Conservation (phyloP, 257 asterid genomes). For the Jaltomata sinuosa region DNA sequence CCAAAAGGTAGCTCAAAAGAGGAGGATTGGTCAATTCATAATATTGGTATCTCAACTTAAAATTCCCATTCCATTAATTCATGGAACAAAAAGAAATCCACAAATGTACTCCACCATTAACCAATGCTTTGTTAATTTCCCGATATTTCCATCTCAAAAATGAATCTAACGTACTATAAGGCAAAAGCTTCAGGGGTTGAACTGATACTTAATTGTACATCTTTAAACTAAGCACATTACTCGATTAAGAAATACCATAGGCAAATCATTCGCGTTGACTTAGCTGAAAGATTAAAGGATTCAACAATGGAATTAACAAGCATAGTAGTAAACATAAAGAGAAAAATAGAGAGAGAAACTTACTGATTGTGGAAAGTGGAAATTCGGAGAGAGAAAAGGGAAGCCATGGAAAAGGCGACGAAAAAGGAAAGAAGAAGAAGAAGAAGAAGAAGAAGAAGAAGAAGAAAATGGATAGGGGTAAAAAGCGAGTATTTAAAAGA, state of each 20-base stretch:
- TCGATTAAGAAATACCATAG: neutral
- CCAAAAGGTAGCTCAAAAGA: too few species aligned
- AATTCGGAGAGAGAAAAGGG: conserved; percentile 30
- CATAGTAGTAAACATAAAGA: neutral
- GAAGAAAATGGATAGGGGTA: neutral
- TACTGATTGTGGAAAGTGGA: conserved; percentile 31
- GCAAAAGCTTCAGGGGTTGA: neutral
- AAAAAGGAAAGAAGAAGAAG: conserved; percentile 17
- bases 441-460: conserved; percentile 9
- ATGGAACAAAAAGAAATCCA: neutral
- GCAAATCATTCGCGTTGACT: neutral
- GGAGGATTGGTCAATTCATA: too few species aligned
- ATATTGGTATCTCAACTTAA: neutral
- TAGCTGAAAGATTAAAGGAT: neutral
- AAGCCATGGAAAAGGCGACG: conserved; percentile 44
- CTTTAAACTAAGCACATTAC: neutral
- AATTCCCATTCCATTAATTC: neutral
- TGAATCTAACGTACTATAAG: neutral
- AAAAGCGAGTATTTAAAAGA: conserved; percentile 12
- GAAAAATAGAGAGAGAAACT: conserved; percentile 5
- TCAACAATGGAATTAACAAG: neutral
- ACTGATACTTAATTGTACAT: neutral
- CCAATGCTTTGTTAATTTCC: neutral
- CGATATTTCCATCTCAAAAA: neutral
- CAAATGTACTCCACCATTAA: neutral